Evolutionary conservation across 805 yeast genomes (phyloP), one percentile per base, ranked within the genome.

Genomic region (Wickerhamia fluorescens): DNA sequence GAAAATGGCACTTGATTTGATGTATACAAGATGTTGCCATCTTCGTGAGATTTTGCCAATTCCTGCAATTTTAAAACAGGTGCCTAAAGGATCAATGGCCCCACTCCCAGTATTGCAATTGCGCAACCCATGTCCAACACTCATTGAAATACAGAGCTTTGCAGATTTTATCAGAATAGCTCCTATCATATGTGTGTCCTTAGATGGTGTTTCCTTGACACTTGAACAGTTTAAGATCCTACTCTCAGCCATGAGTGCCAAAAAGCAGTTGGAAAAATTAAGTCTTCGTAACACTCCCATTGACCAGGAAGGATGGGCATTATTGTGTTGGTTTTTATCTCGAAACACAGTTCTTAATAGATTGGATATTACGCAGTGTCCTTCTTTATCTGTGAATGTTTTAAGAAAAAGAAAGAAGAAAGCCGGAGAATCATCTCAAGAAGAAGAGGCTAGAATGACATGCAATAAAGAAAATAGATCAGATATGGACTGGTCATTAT

Each of bases 21-120:
- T 89, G 46, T 88, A 88, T 55, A 85, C 96, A 1, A 65, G 96
- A 40, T 89, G 96, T 53, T 88, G 96, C 51, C 96, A 88, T 53
- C 61, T 88, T 34, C 66, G 96, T 31, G 96, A 88, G 46, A 88
- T 88, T 33, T 53, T 88, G 36, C 96, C 97, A 2, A 88, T 88
- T 28, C 89, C 95, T 3, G 89, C 94, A 3, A 86, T 89, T 5
- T 48, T 84, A 42, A 80, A 81, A 45, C 95, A 85, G 49, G 68
- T 88, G 37, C 83, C 84, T 1, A 77, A 76, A 45, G 85, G 82
- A 14, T 76, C 86, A 16, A 69, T 78, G 25, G 77, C 83, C 1
- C 94, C 95, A 4, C 53, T 88, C 14, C 76, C 84, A 5, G 49
- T 73, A 3, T 51, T 88, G 33, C 85, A 80, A 44, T 61, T 89